Conservation (phyloP, 116 monocot genomes). For the Zostera marina region DNA sequence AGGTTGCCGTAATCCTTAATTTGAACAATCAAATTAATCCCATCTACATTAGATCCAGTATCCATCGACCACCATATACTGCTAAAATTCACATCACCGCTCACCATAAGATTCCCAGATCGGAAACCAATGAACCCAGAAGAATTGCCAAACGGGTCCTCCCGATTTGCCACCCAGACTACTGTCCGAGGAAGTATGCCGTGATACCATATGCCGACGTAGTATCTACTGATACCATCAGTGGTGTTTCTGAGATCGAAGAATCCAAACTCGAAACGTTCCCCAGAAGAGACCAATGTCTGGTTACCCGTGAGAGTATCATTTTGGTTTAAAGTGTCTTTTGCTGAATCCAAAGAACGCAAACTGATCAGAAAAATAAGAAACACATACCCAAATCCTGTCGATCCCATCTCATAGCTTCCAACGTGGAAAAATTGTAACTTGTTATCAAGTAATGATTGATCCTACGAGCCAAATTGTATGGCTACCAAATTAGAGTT, state of each 20-base stretch:
- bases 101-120: slow-evolving; percentile 1
- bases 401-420: too few species aligned
- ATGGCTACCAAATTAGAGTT: too few species aligned
- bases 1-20: slow-evolving; percentile 5
- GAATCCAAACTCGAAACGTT: slow-evolving; percentile 10
- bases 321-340: background rate
- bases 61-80: background rate
- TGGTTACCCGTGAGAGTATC: slow-evolving; percentile 3
- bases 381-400: too few species aligned
- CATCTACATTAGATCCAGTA: background rate
- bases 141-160: slow-evolving; percentile 1
- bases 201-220: slow-evolving; percentile 15
- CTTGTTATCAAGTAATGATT: too few species aligned
- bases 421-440: too few species aligned
- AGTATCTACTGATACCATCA: slow-evolving; percentile 7
- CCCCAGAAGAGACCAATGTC: slow-evolving; percentile 4
- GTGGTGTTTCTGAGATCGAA: background rate
- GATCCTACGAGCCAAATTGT: too few species aligned
- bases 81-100: background rate
- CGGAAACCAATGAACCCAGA: background rate
- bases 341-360: background rate
- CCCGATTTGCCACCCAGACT: slow-evolving; percentile 15
- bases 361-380: too few species aligned
- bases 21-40: background rate
- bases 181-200: slow-evolving; percentile 1